Conservation (phyloP, 768 basidiomycete genomes). For the Calocera cornea region DNA sequence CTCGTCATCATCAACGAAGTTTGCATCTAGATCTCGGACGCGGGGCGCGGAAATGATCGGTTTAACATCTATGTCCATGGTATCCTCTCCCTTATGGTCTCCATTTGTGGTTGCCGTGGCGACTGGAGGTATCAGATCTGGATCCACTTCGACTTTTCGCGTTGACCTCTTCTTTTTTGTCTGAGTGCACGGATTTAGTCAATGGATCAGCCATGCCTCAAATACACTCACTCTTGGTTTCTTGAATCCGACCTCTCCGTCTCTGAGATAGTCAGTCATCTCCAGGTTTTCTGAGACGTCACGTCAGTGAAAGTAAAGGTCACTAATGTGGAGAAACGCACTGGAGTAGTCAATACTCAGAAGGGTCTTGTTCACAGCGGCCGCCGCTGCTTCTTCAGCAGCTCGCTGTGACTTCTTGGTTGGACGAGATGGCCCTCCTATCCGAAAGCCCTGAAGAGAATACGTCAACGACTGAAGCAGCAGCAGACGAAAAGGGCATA, state of each 20-base stretch:
- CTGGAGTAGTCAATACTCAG: constrained; percentile 82
- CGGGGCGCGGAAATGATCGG: constrained; percentile 38
- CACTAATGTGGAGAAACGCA: constrained; percentile 30
- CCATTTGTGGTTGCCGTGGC: constrained; percentile 23
- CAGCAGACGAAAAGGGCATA: constrained; percentile 25
- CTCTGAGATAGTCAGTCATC: constrained; percentile 74
- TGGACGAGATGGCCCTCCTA: constrained; percentile 46
- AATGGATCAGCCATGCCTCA: background rate
- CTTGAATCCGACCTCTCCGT: constrained; percentile 89
- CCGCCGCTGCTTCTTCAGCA: constrained; percentile 39
- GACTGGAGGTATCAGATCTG: constrained; percentile 25
- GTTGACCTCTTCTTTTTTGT: constrained; percentile 85
- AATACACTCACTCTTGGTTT: constrained; percentile 58
- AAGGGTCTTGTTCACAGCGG: constrained; percentile 63
- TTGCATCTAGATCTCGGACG: constrained; percentile 61
- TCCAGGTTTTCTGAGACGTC: constrained; percentile 59
- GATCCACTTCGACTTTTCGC: constrained; percentile 47
- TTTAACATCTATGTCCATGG: constrained; percentile 71
- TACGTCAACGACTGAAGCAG: constrained; percentile 2
- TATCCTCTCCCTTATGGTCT: constrained; percentile 28
- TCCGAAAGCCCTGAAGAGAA: constrained; percentile 58
- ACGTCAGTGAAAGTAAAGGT: constrained; percentile 14
- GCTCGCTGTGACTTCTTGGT: constrained; percentile 29
- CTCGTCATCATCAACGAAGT: constrained; percentile 97
- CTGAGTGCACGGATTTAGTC: constrained; percentile 27